Evolutionary conservation across 1,139 yeast genomes (phyloP), one percentile per base, ranked within the genome.

Genomic region (Saccharomyces hybrid): DNA sequence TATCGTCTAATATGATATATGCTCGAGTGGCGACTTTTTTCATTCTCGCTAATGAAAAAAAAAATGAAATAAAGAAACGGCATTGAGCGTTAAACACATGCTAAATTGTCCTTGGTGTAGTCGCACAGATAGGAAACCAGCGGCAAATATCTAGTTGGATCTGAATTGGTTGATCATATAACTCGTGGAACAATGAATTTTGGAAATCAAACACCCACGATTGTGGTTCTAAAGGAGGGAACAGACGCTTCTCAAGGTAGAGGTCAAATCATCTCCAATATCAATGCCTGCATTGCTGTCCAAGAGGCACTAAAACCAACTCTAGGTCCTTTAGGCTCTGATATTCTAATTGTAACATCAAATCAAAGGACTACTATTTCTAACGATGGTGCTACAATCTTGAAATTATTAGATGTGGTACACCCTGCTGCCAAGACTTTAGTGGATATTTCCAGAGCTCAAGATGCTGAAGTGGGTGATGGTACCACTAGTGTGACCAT

Each of bases 401-500:
- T 93, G 71, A 89, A 87, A 70, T 78, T 91, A 58, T 76, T 93
- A 63, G 99, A 95, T 68, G 95, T 95, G 56, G 97, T 95, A 28
- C 99, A 93, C 69, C 99, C 99, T 5, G 99, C 99, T 14, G 99
- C 99, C 11, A 87, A 88, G 69, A 85, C 93, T 70, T 76, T 93
- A 61, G 99, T 93, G 53, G 99, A 93, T 70, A 88, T 93, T 57
- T 88, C 97, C 11, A 81, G 96, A 67, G 85, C 98, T 1, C 99
- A 93, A 73, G 99, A 93, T 72, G 96, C 97, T 26, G 99, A 93
- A 72, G 98, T 93, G 55, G 99, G 99, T 59, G 99, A 93, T 71
- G 99, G 99, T 61, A 93, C 99, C 46, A 93, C 99, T 0, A 85
- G 96, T 46, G 99, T 95, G n/a, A 89, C 98, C 0, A 80, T 93